Conservation (phyloP, 2,329 filamentous ascomycete species). For the Plenodomus lindquistii region DNA sequence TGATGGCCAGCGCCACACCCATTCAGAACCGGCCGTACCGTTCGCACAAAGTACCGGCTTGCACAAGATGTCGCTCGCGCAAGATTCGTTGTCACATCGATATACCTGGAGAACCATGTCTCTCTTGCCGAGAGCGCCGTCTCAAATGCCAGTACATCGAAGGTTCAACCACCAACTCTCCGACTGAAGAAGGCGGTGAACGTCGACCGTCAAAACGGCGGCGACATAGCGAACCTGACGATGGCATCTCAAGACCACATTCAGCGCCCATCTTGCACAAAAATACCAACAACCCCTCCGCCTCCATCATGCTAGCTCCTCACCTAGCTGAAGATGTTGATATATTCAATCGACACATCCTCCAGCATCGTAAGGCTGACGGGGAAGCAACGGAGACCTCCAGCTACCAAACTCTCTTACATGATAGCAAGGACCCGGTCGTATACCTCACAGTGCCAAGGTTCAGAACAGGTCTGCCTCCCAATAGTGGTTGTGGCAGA, state of each 20-base stretch:
- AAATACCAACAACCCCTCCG: slow-evolving; percentile 36
- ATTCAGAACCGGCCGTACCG: slow-evolving; percentile 47
- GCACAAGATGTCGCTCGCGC: slow-evolving; percentile 45
- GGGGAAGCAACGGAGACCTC: slow-evolving; percentile 33
- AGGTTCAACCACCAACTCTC: slow-evolving; percentile 24
- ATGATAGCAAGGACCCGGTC: slow-evolving; percentile 46
- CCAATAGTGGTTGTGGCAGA: slow-evolving; percentile 39
- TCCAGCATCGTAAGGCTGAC: slow-evolving; percentile 31
- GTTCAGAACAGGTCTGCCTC: slow-evolving; percentile 51
- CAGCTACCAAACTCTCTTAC: slow-evolving; percentile 57
- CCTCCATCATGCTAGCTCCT: slow-evolving; percentile 46
- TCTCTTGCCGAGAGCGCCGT: slow-evolving; percentile 45
- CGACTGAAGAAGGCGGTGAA: slow-evolving; percentile 28
- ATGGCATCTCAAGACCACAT: slow-evolving; percentile 21
- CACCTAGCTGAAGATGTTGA: slow-evolving; percentile 49
- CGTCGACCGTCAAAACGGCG: slow-evolving; percentile 30
- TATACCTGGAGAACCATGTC: slow-evolving; percentile 44
- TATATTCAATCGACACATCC: slow-evolving; percentile 46
- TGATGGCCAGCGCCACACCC: slow-evolving; percentile 37
- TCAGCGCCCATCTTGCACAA: slow-evolving; percentile 36
- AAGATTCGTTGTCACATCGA: slow-evolving; percentile 50
- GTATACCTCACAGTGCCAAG: slow-evolving; percentile 54
- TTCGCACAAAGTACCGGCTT: slow-evolving; percentile 50
- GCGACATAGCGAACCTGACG: slow-evolving; percentile 32
- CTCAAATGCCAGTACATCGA: slow-evolving; percentile 44